A percentile compares a stretch with the other conserved stretches of the same genome.
Evolutionary conservation across 805 yeast species (phyloP).

Genomic region (Yamadazyma olivae): DNA sequence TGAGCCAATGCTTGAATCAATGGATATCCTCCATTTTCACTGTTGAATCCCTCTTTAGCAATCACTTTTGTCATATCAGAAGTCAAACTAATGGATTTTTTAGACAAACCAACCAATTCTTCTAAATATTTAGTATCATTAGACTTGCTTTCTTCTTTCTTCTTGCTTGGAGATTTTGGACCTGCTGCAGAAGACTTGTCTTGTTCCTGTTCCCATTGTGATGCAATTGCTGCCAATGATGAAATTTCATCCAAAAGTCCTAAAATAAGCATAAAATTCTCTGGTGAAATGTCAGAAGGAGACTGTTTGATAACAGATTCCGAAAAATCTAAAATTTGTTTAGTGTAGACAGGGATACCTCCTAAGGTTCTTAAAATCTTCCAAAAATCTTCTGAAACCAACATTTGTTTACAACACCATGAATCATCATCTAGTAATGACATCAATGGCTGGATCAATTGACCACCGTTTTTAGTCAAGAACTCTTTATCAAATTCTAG

Average conservation of each 20-base stretch:
- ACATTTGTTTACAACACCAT: conserved; percentile 38
- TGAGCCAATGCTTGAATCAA: conserved; percentile 80
- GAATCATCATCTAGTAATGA: conserved; percentile 44
- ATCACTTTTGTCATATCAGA: conserved; percentile 43
- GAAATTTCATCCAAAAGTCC: conserved; percentile 78
- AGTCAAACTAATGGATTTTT: conserved; percentile 62
- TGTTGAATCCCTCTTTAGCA: conserved; percentile 24
- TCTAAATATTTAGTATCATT: conserved; percentile 43
- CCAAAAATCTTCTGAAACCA: conserved; percentile 49
- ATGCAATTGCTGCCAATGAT: conserved; percentile 76
- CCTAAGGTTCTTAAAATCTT: conserved; percentile 48
- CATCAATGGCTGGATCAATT: conserved; percentile 46
- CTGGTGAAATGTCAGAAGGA: conserved; percentile 36
- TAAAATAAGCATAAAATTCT: conserved; percentile 61
- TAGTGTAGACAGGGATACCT: conserved; percentile 40
- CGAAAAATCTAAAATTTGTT: conserved; percentile 45
- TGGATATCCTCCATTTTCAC: conserved; percentile 48
- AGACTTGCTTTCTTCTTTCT: not conserved
- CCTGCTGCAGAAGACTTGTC: conserved; percentile 24
- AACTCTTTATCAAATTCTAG: conserved; percentile 39
- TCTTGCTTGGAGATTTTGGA: conserved; percentile 1
- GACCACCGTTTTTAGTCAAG: conserved; percentile 41
- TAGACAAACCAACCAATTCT: conserved; percentile 55
- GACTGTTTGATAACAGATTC: conserved; percentile 34
- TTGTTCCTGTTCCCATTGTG: conserved; percentile 68